A percentile compares a stretch with the other conserved stretches of the same genome.
These are phyloP conservation scores for Arctostaphylos glauca DNA, from an alignment of 148 eudicot genomes.

Conservation along the genomic window DNA sequence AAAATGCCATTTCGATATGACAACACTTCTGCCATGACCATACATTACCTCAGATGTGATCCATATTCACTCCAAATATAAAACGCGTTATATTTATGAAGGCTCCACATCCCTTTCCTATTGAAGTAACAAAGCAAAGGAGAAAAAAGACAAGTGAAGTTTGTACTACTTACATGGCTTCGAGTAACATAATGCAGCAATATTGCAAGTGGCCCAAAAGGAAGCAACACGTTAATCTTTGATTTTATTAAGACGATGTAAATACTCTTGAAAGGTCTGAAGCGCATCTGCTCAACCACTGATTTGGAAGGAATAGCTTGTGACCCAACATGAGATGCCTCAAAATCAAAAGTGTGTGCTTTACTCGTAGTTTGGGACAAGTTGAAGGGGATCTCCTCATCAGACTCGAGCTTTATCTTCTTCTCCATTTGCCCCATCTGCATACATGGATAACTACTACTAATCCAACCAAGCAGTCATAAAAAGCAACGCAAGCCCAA, in stretches of 20 bases:
- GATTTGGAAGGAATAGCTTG: constrained; percentile 36
- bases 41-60: neutral
- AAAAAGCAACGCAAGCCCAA: constrained; percentile 14
- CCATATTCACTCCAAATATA: neutral
- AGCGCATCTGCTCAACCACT: constrained; percentile 42
- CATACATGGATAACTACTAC: constrained; percentile 9
- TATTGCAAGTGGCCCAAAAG: constrained; percentile 87
- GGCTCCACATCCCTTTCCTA: neutral
- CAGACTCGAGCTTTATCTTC: constrained; percentile 59
- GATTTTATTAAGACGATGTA: constrained; percentile 64
- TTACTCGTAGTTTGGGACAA: constrained; percentile 39
- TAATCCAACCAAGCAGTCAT: constrained; percentile 7
- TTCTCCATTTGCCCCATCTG: constrained; percentile 65
- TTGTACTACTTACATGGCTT: constrained; percentile 44
- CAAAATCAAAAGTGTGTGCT: constrained; percentile 41
- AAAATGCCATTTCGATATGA: neutral
- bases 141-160: constrained; percentile 4
- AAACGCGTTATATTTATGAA: neutral
- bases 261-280: constrained; percentile 55
- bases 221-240: constrained; percentile 80
- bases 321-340: constrained; percentile 33
- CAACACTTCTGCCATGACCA: neutral
- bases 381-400: constrained; percentile 63
- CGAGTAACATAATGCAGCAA: constrained; percentile 62
- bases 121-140: neutral